These are phyloP conservation scores for Solanum etuberosum DNA, from an alignment of 257 asterid genomes.

Conservation along the genomic window DNA sequence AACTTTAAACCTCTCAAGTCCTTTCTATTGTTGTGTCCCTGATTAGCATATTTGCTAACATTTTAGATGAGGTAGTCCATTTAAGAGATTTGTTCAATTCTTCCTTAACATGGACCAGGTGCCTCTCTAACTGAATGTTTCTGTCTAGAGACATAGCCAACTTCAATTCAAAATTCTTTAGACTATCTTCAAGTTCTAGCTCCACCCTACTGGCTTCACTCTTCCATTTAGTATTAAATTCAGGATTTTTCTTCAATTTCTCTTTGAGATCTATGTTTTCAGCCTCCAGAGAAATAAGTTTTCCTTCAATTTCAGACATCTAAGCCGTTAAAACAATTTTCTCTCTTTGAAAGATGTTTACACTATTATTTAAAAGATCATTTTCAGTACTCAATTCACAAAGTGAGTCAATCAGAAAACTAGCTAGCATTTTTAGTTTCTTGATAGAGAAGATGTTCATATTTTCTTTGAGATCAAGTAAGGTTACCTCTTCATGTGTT, in stretches of 20 bases:
- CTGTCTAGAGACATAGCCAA: fast-evolving
- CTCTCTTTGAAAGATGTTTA: too few relatives aligned
- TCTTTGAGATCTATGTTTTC: not conserved
- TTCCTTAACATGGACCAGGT: not conserved
- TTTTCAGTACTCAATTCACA: too few relatives aligned
- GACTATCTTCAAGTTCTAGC: not conserved
- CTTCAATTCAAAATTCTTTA: too few relatives aligned
- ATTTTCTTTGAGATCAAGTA: not conserved
- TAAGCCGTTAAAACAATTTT: too few relatives aligned
- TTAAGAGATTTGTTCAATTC: not conserved
- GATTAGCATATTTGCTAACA: not conserved
- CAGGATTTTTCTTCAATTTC: too few relatives aligned
- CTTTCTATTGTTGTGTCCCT: not conserved
- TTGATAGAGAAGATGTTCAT: not conserved
- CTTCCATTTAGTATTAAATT: too few relatives aligned
- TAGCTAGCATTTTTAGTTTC: too few relatives aligned
- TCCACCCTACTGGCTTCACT: not conserved
- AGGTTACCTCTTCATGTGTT: not conserved
- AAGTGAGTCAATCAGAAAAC: not conserved
- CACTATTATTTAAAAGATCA: too few relatives aligned
- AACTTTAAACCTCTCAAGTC: not conserved
- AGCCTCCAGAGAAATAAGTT: too few relatives aligned
- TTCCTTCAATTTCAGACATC: too few relatives aligned
- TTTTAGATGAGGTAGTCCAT: not conserved
- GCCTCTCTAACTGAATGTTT: too few relatives aligned